Evolutionary conservation across 2,329 filamentous ascomycete species (phyloP).

Genomic region (Lomentospora prolificans): DNA sequence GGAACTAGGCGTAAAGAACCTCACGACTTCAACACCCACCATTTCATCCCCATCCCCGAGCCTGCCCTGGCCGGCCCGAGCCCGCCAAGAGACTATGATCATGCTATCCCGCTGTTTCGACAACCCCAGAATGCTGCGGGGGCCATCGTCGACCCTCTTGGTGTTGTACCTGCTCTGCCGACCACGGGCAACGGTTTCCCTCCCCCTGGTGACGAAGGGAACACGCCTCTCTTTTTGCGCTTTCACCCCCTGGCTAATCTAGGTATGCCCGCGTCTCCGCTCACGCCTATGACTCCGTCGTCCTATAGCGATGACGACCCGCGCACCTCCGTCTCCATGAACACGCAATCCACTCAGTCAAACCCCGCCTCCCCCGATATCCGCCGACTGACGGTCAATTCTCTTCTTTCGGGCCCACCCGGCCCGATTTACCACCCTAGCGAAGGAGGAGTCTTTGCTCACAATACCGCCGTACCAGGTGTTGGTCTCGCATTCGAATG

Average conservation of each 20-base stretch:
- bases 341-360: conserved; percentile 10
- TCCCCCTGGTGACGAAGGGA: not conserved
- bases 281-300: conserved; percentile 30
- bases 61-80: not conserved
- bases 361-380: conserved; percentile 16
- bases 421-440: not conserved
- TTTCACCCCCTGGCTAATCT: conserved; percentile 1
- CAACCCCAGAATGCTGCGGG: not conserved
- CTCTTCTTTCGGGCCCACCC: conserved; percentile 46
- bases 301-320: conserved; percentile 27
- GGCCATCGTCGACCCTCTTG: not conserved
- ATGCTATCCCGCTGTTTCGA: not conserved
- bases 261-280: conserved; percentile 21
- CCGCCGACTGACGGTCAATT: conserved; percentile 52
- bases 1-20: not conserved
- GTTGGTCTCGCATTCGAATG: not conserved
- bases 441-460: not conserved
- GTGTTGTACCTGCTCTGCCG: not conserved
- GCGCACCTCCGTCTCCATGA: conserved; percentile 14
- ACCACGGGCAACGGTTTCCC: not conserved
- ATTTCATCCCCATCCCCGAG: not conserved
- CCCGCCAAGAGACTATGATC: not conserved
- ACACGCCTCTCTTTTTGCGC: not conserved
- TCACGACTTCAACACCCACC: not conserved
- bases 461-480: conserved; percentile 1